These are phyloP conservation scores for Talaromyces adpressus DNA, from an alignment of 495 filamentous ascomycete species.

Conservation along the genomic window DNA sequence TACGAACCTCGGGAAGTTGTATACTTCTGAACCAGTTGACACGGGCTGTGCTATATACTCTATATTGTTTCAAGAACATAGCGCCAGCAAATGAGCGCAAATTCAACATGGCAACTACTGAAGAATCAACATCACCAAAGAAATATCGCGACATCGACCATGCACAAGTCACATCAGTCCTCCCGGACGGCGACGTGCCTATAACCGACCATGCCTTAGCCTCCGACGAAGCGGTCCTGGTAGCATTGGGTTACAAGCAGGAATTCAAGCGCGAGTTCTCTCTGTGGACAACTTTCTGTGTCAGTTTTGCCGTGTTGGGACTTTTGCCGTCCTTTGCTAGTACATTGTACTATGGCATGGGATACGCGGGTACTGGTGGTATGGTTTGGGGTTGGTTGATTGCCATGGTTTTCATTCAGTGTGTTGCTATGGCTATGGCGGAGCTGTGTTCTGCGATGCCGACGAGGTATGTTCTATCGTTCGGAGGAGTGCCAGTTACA, in stretches of 20 bases:
- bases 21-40: not conserved
- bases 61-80: not conserved
- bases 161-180: slow-evolving; percentile 60
- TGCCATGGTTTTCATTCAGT: slow-evolving; percentile 68
- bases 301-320: slow-evolving; percentile 70
- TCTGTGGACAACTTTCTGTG: slow-evolving; percentile 77
- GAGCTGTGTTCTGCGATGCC: slow-evolving; percentile 64
- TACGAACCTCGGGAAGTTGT: not conserved
- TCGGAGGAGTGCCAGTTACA: not conserved
- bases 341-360: slow-evolving; percentile 72
- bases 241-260: slow-evolving; percentile 67
- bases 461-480: slow-evolving; percentile 37
- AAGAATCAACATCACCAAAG: not conserved
- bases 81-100: not conserved
- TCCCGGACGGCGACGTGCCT: slow-evolving; percentile 58
- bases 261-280: slow-evolving; percentile 79
- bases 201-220: slow-evolving; percentile 42
- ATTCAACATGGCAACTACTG: not conserved
- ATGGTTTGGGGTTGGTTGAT: slow-evolving; percentile 83
- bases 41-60: not conserved
- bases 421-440: slow-evolving; percentile 61
- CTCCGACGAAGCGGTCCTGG: slow-evolving; percentile 62
- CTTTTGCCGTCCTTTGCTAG: slow-evolving; percentile 68
- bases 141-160: slow-evolving; percentile 29
- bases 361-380: slow-evolving; percentile 73